phyloP scores from a whole-genome alignment of 495 filamentous ascomycete genomes.

The Sphaerosporella brunnea region DNA sequence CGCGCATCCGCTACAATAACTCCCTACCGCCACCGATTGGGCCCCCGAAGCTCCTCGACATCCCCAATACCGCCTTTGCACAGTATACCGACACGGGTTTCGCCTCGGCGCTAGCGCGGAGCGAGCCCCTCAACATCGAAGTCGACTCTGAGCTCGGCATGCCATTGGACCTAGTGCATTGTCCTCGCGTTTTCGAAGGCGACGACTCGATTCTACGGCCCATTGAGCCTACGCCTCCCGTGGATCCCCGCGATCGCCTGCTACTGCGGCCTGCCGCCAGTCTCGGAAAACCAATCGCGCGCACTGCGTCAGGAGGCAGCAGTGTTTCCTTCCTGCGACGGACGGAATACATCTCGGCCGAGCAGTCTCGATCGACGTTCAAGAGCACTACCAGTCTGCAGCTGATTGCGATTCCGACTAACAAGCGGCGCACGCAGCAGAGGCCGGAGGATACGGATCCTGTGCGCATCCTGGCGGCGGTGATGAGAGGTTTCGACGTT shows the following conservation, averaged over 20 bases:
- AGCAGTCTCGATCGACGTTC: slow-evolving; percentile 32
- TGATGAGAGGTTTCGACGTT: slow-evolving; percentile 70
- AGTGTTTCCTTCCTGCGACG: slow-evolving; percentile 78
- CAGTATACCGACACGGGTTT: slow-evolving; percentile 78
- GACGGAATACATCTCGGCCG: slow-evolving; percentile 85
- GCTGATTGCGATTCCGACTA: slow-evolving; percentile 28
- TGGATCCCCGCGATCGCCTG: slow-evolving; percentile 65
- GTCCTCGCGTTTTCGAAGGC: slow-evolving; percentile 84
- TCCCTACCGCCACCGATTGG: slow-evolving; percentile 79
- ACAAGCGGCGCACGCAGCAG: slow-evolving; percentile 31
- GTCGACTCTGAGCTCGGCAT: slow-evolving; percentile 95
- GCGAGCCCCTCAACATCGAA: slow-evolving; percentile 89
- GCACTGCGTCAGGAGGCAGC: slow-evolving; percentile 39
- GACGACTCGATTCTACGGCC: slow-evolving; percentile 85
- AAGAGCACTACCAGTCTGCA: slow-evolving; percentile 24
- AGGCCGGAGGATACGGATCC: slow-evolving; percentile 56
- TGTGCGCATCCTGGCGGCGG: slow-evolving; percentile 58
- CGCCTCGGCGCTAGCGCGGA: slow-evolving; percentile 67
- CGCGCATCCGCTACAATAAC: slow-evolving; percentile 86
- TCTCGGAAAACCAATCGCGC: slow-evolving; percentile 54
- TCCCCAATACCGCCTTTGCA: slow-evolving; percentile 75
- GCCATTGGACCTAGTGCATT: slow-evolving; percentile 85
- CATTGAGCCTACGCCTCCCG: slow-evolving; percentile 43
- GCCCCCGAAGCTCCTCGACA: slow-evolving; percentile 88
- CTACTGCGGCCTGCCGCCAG: slow-evolving; percentile 64